These are phyloP conservation scores for Carex myosuroides DNA, from an alignment of 176 grass and related monocot species.

Conservation along the genomic window DNA sequence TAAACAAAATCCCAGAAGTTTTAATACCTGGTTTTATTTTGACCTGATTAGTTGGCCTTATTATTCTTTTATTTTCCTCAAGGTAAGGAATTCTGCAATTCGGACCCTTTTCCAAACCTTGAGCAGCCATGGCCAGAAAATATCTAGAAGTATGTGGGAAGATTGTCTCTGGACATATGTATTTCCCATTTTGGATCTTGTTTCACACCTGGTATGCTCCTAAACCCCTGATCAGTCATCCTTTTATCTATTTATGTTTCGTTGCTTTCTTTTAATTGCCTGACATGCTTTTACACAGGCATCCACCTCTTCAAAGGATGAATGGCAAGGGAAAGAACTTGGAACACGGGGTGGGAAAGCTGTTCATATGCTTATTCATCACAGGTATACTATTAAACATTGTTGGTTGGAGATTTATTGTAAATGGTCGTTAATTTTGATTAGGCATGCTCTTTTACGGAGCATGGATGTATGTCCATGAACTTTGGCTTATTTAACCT, in stretches of 20 bases:
- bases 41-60: neutral
- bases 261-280: constrained; percentile 15
- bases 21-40: neutral
- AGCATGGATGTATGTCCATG: neutral
- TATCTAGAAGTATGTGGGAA: constrained; percentile 86
- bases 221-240: constrained; percentile 8
- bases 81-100: constrained; percentile 95
- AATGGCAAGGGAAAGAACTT: constrained; percentile 98
- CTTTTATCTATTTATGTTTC: constrained; percentile 19
- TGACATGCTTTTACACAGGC: constrained; percentile 50
- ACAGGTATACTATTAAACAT: constrained; percentile 48
- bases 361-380: constrained; percentile 99
- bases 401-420: neutral
- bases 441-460: neutral
- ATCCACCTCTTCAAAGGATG: constrained; percentile 85
- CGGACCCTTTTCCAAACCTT: constrained; percentile 89
- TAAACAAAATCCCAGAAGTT: neutral
- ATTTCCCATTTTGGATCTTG: constrained; percentile 90
- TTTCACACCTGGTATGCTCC: constrained; percentile 85
- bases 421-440: neutral
- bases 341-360: constrained; percentile 92
- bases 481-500: constrained; percentile 2
- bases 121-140: constrained; percentile 91
- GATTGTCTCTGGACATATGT: constrained; percentile 91
- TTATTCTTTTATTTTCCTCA: constrained; percentile 7